phyloP scores from a whole-genome alignment of 2,329 filamentous ascomycete genomes.

The Penicillium sclerotiorum region DNA sequence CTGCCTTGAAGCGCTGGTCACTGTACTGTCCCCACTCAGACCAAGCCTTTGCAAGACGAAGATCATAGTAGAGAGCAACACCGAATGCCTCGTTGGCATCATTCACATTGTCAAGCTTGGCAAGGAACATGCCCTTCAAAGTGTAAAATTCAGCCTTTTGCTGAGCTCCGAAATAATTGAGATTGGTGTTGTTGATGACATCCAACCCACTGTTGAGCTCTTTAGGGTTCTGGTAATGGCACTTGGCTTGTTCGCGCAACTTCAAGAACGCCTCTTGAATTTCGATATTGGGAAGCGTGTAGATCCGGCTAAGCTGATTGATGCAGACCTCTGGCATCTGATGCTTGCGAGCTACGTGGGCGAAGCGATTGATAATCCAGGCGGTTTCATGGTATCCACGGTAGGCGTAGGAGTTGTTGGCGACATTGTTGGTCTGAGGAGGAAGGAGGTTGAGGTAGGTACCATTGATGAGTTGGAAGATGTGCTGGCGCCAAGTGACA shows the following conservation, averaged over 20 bases:
- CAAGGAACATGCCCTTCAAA: constrained; percentile 98
- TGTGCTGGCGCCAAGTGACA: constrained; percentile 99
- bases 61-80: constrained; percentile 92
- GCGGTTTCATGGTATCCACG: constrained; percentile 97
- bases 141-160: constrained; percentile 99
- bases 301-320: constrained; percentile 93
- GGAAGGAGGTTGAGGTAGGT: constrained; percentile 88
- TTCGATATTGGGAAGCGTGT: constrained; percentile 98
- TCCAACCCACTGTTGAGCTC: constrained; percentile 92
- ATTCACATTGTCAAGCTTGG: constrained; percentile 85
- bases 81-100: constrained; percentile 95
- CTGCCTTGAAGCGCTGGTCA: constrained; percentile 91
- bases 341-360: constrained; percentile 96
- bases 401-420: constrained; percentile 92
- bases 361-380: constrained; percentile 99
- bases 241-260: constrained; percentile 96
- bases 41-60: constrained; percentile 95
- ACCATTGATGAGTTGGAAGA: constrained; percentile 94
- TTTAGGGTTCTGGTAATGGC: constrained; percentile 93
- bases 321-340: constrained; percentile 97
- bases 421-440: constrained; percentile 75
- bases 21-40: constrained; percentile 99
- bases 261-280: constrained; percentile 99
- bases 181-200: constrained; percentile 99
- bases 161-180: constrained; percentile 94